phyloP scores from a whole-genome alignment of 495 filamentous ascomycete genomes.

The Hypoxylon crocopeplum region DNA sequence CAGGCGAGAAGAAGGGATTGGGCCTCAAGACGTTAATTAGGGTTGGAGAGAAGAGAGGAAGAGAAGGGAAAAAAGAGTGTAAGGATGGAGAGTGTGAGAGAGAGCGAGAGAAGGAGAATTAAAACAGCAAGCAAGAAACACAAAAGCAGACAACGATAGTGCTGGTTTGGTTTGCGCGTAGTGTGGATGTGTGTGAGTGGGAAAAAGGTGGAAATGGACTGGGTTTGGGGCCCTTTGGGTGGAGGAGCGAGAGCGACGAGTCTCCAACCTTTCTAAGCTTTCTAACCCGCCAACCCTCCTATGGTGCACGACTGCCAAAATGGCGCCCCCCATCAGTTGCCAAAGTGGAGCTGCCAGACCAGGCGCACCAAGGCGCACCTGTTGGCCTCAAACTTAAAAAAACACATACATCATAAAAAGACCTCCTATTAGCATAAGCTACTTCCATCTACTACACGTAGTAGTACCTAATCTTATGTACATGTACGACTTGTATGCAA shows the following conservation, averaged over 20 bases:
- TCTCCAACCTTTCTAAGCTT: slow-evolving; percentile 8
- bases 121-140: slow-evolving; percentile 52
- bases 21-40: slow-evolving; percentile 39
- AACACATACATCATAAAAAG: background rate
- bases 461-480: too few relatives aligned
- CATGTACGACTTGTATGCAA: too few relatives aligned
- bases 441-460: too few relatives aligned
- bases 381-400: slow-evolving; percentile 30
- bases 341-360: slow-evolving; percentile 33
- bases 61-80: slow-evolving; percentile 42
- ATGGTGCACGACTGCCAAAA: slow-evolving; percentile 19
- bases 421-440: too few relatives aligned
- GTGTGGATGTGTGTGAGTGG: slow-evolving; percentile 56
- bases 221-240: slow-evolving; percentile 32
- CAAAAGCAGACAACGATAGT: slow-evolving; percentile 67
- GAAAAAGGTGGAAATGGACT: slow-evolving; percentile 43
- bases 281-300: too few relatives aligned
- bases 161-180: slow-evolving; percentile 47
- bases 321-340: slow-evolving; percentile 19
- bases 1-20: slow-evolving; percentile 44
- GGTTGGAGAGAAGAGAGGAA: slow-evolving; percentile 41
- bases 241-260: too few relatives aligned
- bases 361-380: slow-evolving; percentile 24
- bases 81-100: slow-evolving; percentile 46
- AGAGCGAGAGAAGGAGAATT: slow-evolving; percentile 58